Conservation (phyloP, 441 rosid species). For the Lepidium campestre region DNA sequence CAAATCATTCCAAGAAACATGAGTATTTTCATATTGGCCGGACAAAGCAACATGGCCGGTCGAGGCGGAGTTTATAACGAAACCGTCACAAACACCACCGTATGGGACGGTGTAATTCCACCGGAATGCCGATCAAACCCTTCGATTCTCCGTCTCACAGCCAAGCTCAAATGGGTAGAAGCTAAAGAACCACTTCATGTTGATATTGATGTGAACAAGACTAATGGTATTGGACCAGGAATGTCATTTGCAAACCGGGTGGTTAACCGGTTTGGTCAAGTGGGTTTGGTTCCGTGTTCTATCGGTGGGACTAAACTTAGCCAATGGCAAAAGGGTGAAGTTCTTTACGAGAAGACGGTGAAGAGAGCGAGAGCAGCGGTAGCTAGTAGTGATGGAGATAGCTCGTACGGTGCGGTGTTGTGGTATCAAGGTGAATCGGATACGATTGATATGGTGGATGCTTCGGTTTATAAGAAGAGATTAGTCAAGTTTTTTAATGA, state of each 20-base stretch:
- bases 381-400: conserved; percentile 41
- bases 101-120: conserved; percentile 76
- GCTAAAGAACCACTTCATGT: conserved; percentile 78
- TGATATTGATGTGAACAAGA: conserved; percentile 60
- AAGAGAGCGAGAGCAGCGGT: conserved; percentile 39
- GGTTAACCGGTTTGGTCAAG: conserved; percentile 35
- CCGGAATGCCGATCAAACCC: conserved; percentile 62
- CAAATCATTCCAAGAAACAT: conserved; percentile 23
- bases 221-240: conserved; percentile 77
- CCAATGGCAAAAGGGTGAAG: conserved; percentile 63
- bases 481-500: conserved; percentile 47
- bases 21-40: conserved; percentile 60
- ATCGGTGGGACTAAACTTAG: conserved; percentile 69
- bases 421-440: conserved; percentile 95
- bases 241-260: conserved; percentile 77
- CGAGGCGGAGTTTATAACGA: conserved; percentile 66
- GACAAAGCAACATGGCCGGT: conserved; percentile 99
- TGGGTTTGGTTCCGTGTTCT: conserved; percentile 84
- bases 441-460: conserved; percentile 41
- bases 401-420: conserved; percentile 46
- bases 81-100: conserved; percentile 31
- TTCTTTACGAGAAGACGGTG: conserved; percentile 49
- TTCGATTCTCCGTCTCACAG: conserved; percentile 49
- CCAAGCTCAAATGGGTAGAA: conserved; percentile 48
- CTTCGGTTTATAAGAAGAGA: conserved; percentile 42